Conservation (phyloP, 2,329 filamentous ascomycete genomes). For the Monilinia fructicola region DNA sequence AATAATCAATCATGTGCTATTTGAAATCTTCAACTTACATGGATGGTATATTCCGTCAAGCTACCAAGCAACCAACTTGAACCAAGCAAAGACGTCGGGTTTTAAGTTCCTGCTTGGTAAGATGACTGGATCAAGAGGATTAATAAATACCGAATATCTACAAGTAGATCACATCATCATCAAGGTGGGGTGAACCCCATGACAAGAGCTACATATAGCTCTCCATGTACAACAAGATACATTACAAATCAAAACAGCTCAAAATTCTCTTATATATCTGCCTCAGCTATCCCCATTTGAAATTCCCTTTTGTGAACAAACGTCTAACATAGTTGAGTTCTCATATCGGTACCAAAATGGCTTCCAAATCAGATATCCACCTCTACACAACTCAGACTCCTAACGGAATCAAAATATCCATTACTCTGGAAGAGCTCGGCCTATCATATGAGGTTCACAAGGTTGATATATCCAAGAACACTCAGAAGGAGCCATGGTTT, state of each 20-base stretch:
- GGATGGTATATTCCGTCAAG: neutral
- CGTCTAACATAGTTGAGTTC: constrained; percentile 30
- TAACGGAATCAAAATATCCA: constrained; percentile 88
- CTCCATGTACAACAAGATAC: neutral
- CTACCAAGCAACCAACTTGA: no score
- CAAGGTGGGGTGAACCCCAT: neutral
- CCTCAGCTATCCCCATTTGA: neutral
- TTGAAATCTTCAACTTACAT: neutral
- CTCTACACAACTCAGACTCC: constrained; percentile 70
- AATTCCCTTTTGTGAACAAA: constrained; percentile 27
- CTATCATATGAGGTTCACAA: constrained; percentile 75
- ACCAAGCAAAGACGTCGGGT: neutral
- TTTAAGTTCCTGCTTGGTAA: neutral
- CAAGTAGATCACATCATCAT: constrained; percentile 3
- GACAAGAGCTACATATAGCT: no score
- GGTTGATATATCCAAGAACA: constrained; percentile 71
- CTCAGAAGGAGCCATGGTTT: constrained; percentile 86
- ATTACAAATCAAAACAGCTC: constrained; percentile 18
- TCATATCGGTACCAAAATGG: constrained; percentile 44
- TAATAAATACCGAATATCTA: no score
- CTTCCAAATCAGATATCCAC: constrained; percentile 40
- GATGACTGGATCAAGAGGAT: neutral
- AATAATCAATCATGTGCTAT: neutral
- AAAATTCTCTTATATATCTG: neutral
- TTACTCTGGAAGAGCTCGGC: constrained; percentile 80